Base-by-base conservation (phyloP, 176 grass and related monocot genomes). In the Oryza rufipogon region DNA sequence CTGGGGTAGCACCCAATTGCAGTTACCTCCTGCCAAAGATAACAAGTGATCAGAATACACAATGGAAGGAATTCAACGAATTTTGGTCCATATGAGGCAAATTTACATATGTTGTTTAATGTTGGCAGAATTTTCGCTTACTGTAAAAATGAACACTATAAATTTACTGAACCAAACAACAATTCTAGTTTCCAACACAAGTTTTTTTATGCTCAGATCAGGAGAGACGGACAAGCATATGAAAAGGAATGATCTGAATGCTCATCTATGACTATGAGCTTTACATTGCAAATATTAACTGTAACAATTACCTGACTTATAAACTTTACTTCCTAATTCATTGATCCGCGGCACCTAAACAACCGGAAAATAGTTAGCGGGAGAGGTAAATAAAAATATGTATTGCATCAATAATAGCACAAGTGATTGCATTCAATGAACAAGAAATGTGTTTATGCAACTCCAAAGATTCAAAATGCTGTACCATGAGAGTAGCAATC, bases 301-400 rank as follows among this genome's bases (percentile, higher is more conserved):
- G 54, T 47, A 68, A 46, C 17, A 75, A 34, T 66, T 86, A 79
- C 84, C 88, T 68, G 33, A 34, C 68, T 46, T 23, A 68, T 63
- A 41, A 16, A 22, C 64, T 72, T 87, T 71, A 56, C 4, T 66
- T 81, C 81, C 87, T 97, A 97, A 80, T 97, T 97, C 95, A 97
- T 95, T 79, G 95, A 97, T 83, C 95, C 95, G 64, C 92, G 95
- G 68, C 95, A 97, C 86, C 95, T 97, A 91, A 67, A 84, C 60
- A 94, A 89, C 61, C 44, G 80, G 38, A 30, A 80, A 19, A 67
- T 65, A 71, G 19, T 89, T 81, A 90, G 68, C 78, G 44, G 10
- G 64, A 42, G 30, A 75, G 22, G 30, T 38, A 9, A 88, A 23
- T 81, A 70, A 52, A 80, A 70, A 13, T 71, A 13, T 76, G 80